Conservation (phyloP, 2,329 filamentous ascomycete species). For the Botrytis pseudocinerea region DNA sequence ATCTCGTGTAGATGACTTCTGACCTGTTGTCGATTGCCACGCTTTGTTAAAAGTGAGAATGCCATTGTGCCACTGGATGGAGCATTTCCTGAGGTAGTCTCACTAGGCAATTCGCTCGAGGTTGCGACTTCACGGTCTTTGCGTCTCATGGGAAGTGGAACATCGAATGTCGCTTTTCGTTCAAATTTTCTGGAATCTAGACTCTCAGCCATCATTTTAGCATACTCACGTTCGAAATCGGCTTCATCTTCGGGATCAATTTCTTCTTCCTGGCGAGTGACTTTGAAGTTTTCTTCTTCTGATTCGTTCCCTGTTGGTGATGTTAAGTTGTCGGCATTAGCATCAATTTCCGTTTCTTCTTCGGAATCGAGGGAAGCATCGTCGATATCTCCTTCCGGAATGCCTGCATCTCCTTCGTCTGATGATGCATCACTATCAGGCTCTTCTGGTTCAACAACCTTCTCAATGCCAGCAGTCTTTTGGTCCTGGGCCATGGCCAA, state of each 20-base stretch:
- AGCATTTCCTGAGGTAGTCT: conserved; percentile 41
- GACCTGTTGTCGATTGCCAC: conserved; percentile 92
- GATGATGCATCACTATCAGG: conserved; percentile 68
- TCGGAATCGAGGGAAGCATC: conserved; percentile 49
- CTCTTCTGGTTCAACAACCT: conserved; percentile 69
- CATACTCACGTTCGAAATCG: conserved; percentile 96
- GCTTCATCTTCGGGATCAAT: conserved; percentile 92
- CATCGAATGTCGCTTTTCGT: conserved; percentile 89
- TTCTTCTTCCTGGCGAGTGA: conserved; percentile 86
- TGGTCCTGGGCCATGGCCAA: conserved; percentile 90
- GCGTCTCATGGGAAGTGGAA: conserved; percentile 87
- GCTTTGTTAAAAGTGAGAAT: conserved; percentile 93
- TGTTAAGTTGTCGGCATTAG: conserved; percentile 53
- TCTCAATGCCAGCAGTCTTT: conserved; percentile 73
- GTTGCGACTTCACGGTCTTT: conserved; percentile 61
- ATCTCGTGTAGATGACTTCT: conserved; percentile 26
- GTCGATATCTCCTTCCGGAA: conserved; percentile 50
- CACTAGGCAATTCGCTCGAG: conserved; percentile 44
- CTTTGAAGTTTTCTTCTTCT: conserved; percentile 83
- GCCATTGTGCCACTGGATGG: conserved; percentile 72
- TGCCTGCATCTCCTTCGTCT: conserved; percentile 65
- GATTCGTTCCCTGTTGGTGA: conserved; percentile 62
- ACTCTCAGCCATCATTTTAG: conserved; percentile 98
- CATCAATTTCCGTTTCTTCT: conserved; percentile 54
- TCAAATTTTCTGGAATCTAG: conserved; percentile 95